Evolutionary conservation across 805 yeast genomes (phyloP).

Genomic region (Starmerella cellae): DNA sequence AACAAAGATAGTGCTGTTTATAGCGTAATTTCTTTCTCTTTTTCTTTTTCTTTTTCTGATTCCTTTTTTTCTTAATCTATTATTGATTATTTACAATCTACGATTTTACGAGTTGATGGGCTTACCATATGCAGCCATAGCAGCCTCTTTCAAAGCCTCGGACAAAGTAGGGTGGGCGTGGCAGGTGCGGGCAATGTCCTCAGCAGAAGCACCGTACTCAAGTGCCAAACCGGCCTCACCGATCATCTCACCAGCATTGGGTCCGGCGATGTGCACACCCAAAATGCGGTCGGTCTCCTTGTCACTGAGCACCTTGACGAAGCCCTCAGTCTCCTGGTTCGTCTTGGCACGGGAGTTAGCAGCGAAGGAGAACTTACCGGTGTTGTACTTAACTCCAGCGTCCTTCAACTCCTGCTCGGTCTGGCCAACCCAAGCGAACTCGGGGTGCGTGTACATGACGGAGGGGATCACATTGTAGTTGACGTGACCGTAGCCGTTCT

Average conservation of each 20-base stretch:
- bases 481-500: constrained; percentile 91
- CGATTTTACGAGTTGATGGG: constrained; percentile 69
- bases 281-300: constrained; percentile 92
- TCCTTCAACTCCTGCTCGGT: constrained; percentile 88
- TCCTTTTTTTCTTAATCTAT: background rate
- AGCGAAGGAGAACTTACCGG: constrained; percentile 96
- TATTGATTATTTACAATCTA: background rate
- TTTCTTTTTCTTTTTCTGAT: too few species aligned
- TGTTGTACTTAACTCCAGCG: constrained; percentile 79
- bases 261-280: constrained; percentile 94
- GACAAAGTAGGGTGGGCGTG: constrained; percentile 98
- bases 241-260: constrained; percentile 99
- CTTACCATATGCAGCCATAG: constrained; percentile 78
- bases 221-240: constrained; percentile 96
- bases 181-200: constrained; percentile 92
- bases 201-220: constrained; percentile 98
- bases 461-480: constrained; percentile 96
- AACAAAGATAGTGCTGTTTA: background rate
- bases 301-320: constrained; percentile 90
- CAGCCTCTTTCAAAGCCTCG: constrained; percentile 98
- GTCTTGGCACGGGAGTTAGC: constrained; percentile 99
- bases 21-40: background rate
- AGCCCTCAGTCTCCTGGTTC: constrained; percentile 91
- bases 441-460: constrained; percentile 99
- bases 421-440: constrained; percentile 98